phyloP scores from a whole-genome alignment of 2,329 filamentous ascomycete species.

The Beauveria brongniartii region DNA sequence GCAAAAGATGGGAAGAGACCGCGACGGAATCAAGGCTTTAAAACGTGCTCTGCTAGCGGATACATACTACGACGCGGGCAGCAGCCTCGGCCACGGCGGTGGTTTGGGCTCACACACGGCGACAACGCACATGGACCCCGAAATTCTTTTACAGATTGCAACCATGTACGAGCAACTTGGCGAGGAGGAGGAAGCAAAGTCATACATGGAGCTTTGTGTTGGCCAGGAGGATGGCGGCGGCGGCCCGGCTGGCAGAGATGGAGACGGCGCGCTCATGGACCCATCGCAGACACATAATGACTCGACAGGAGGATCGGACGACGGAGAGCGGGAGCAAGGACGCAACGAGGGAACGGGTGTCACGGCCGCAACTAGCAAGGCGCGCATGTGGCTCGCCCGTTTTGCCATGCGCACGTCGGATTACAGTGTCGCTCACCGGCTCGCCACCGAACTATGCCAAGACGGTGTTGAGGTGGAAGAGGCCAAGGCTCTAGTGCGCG shows the following conservation, averaged over 20 bases:
- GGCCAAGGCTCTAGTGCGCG: conserved; percentile 83
- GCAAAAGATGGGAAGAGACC: conserved; percentile 75
- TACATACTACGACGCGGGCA: conserved; percentile 67
- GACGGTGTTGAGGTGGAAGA: conserved; percentile 96
- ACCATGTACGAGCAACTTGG: conserved; percentile 76
- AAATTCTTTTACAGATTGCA: conserved; percentile 84
- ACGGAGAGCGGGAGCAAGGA: conserved; percentile 24
- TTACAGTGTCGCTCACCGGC: conserved; percentile 64
- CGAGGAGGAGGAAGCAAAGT: conserved; percentile 70
- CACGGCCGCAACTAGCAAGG: conserved; percentile 84
- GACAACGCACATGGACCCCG: conserved; percentile 68
- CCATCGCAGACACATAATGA: conserved; percentile 50
- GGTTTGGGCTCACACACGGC: conserved; percentile 41
- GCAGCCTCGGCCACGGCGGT: conserved; percentile 42
- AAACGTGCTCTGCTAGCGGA: conserved; percentile 88
- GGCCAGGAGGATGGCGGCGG: conserved; percentile 77
- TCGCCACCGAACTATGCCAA: conserved; percentile 87
- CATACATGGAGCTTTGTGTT: conserved; percentile 93
- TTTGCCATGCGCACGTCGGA: conserved; percentile 71
- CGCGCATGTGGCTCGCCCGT: conserved; percentile 85
- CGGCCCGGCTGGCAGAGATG: conserved; percentile 31
- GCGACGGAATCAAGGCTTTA: conserved; percentile 90
- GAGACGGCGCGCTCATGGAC: conserved; percentile 32
- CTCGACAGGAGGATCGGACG: conserved; percentile 34
- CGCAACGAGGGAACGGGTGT: conserved; percentile 63